Evolutionary conservation across 768 basidiomycete species (phyloP).

Genomic region (Lanmaoa rubissima): DNA sequence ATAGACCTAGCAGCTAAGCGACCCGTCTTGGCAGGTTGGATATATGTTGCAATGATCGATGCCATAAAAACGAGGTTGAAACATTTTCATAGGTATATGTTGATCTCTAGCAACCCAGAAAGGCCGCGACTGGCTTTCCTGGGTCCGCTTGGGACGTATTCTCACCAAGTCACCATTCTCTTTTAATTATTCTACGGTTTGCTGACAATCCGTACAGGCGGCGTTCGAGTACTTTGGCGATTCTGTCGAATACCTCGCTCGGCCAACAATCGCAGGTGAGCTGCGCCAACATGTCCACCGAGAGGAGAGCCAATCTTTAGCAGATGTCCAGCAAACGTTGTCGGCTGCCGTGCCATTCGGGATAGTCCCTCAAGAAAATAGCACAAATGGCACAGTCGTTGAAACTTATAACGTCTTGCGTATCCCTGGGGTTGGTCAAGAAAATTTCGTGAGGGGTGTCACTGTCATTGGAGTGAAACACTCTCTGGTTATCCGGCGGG

Average conservation of each 20-base stretch:
- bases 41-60: slow-evolving; percentile 1
- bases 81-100: slow-evolving; percentile 10
- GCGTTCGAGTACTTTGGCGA: slow-evolving; percentile 46
- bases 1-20: background rate
- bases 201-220: slow-evolving; percentile 37
- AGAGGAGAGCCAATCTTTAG: background rate
- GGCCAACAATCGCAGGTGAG: slow-evolving; percentile 41
- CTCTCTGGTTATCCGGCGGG: slow-evolving; percentile 62
- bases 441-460: slow-evolving; percentile 58
- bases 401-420: slow-evolving; percentile 74
- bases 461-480: slow-evolving; percentile 62
- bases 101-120: slow-evolving; percentile 1
- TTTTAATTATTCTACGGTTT: slow-evolving; percentile 6
- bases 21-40: background rate
- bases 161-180: slow-evolving; percentile 50
- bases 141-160: slow-evolving; percentile 70
- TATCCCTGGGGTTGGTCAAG: slow-evolving; percentile 33
- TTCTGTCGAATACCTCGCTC: slow-evolving; percentile 43
- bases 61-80: slow-evolving; percentile 4
- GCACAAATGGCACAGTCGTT: slow-evolving; percentile 66
- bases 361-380: slow-evolving; percentile 81
- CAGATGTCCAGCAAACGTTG: slow-evolving; percentile 61
- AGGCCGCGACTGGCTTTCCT: slow-evolving; percentile 48
- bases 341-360: slow-evolving; percentile 45
- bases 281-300: background rate